These are phyloP conservation scores for Eucalyptus lansdowneana DNA, from an alignment of 345 rosid genomes.

Conservation along the genomic window DNA sequence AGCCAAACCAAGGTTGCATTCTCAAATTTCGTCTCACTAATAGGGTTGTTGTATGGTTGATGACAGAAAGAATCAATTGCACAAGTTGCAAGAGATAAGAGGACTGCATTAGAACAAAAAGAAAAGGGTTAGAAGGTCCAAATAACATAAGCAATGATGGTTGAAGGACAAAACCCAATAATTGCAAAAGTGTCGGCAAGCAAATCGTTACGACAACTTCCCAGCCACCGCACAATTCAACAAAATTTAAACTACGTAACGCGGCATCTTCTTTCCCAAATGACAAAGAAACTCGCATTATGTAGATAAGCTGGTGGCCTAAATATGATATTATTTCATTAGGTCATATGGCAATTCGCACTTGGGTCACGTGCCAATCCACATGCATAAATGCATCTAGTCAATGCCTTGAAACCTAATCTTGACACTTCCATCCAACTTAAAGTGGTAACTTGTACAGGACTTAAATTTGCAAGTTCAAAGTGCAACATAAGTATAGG, in stretches of 20 bases:
- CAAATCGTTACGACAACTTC: background rate
- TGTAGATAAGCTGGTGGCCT: background rate
- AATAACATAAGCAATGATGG: background rate
- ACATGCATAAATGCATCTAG: background rate
- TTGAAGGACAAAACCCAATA: background rate
- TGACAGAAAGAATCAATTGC: background rate
- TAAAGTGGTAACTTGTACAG: background rate
- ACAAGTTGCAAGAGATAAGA: background rate
- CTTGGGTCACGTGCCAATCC: background rate
- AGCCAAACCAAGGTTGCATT: background rate
- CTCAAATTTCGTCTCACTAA: background rate
- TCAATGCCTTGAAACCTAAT: background rate
- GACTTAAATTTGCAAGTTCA: background rate
- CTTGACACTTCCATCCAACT: background rate
- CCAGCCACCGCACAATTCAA: background rate
- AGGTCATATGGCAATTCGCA: background rate
- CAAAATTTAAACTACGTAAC: background rate
- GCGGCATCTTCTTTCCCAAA: background rate
- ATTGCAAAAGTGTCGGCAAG: background rate
- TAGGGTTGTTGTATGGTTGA: background rate
- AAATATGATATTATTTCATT: background rate
- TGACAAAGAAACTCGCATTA: background rate
- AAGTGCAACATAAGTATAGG: background rate
- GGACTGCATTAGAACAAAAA: background rate
- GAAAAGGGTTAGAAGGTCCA: background rate